Percentiles rank a stretch among this genome's conserved stretches.
Evolutionary conservation across 164 flowering plant genomes (phyloP).

Genomic region (Stephania japonica): DNA sequence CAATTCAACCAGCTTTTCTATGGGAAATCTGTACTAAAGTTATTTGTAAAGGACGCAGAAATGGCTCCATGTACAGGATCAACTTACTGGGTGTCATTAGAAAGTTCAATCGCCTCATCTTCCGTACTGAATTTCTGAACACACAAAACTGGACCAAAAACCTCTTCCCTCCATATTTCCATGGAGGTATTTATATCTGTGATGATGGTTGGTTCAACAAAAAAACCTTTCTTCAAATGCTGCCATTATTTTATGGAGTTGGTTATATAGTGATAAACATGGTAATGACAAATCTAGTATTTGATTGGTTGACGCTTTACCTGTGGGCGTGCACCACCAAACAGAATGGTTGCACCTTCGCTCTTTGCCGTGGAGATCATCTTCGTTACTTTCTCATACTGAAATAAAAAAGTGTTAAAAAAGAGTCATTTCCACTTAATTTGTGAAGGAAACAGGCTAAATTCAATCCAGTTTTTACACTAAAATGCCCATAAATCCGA

Average conservation of each 20-base stretch:
- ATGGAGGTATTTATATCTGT: slow-evolving; percentile 74
- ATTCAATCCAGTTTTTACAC: background rate
- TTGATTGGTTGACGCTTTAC: slow-evolving; percentile 29
- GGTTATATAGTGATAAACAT: background rate
- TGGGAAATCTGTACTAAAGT: background rate
- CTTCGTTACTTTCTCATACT: slow-evolving; percentile 84
- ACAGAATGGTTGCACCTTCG: slow-evolving; percentile 90
- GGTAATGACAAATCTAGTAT: background rate
- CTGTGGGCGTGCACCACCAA: slow-evolving; percentile 80
- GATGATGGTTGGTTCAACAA: slow-evolving; percentile 75
- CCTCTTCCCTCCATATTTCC: slow-evolving; percentile 99
- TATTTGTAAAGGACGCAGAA: background rate
- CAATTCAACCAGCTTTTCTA: slow-evolving; percentile 4
- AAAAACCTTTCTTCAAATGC: slow-evolving; percentile 88
- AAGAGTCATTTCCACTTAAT: background rate
- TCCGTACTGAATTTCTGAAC: slow-evolving; percentile 81
- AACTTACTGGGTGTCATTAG: slow-evolving; percentile 83
- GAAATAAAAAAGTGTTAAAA: slow-evolving; percentile 19
- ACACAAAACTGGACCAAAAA: slow-evolving; percentile 94
- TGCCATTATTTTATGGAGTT: slow-evolving; percentile 26
- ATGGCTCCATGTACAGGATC: background rate
- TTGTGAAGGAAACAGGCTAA: background rate
- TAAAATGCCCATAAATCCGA: background rate
- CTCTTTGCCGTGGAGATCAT: slow-evolving; percentile 78
- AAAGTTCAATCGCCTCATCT: slow-evolving; percentile 89